phyloP scores from a whole-genome alignment of 1,139 yeast genomes.

The Pneumocystis oryctolagi region DNA sequence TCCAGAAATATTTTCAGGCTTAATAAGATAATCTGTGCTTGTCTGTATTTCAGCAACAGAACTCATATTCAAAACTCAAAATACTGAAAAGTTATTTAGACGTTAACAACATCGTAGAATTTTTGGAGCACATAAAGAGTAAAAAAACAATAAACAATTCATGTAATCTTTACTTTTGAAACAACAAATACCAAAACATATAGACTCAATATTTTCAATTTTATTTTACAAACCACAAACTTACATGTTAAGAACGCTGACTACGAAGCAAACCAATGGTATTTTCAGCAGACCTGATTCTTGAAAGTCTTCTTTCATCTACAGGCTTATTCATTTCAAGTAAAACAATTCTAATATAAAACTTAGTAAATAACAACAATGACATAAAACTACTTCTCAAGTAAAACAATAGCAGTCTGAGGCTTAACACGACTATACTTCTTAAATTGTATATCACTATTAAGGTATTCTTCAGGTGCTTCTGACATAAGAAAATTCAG shows the following conservation, averaged over 20 bases:
- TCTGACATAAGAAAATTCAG: slow-evolving; percentile 38
- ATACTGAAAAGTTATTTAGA: not conserved
- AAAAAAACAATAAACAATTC: not conserved
- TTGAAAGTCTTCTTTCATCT: not conserved
- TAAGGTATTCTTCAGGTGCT: slow-evolving; percentile 40
- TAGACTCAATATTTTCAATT: not conserved
- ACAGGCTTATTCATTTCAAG: not conserved
- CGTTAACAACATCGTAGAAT: not conserved
- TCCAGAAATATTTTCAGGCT: slow-evolving; percentile 69
- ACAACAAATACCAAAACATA: not conserved
- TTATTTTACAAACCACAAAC: not conserved
- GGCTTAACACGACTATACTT: slow-evolving; percentile 48
- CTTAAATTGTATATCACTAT: slow-evolving; percentile 40
- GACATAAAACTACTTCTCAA: slow-evolving; percentile 26
- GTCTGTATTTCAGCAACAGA: not conserved
- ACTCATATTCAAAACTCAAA: not conserved
- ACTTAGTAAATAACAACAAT: not conserved
- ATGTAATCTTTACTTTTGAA: not conserved
- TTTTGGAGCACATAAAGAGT: not conserved
- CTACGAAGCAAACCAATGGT: not conserved
- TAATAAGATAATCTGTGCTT: slow-evolving; percentile 39
- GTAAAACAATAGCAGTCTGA: slow-evolving; percentile 39
- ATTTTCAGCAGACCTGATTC: not conserved
- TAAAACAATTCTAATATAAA: not conserved
- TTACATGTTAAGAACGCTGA: not conserved